Percentiles rank a stretch among this genome's conserved stretches.
Conservation (phyloP, 2,329 filamentous ascomycete genomes). For the Epichloe hybrida region DNA sequence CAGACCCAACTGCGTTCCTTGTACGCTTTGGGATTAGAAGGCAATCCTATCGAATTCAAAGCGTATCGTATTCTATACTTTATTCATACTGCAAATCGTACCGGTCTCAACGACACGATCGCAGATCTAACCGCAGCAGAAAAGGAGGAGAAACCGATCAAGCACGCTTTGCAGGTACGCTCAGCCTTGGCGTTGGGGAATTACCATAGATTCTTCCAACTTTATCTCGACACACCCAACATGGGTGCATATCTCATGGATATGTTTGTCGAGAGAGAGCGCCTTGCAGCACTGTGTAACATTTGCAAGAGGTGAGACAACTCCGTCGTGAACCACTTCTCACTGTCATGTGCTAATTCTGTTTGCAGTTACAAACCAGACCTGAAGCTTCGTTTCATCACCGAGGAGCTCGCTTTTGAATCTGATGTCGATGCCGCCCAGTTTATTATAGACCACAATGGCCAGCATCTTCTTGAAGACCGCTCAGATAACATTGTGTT, state of each 20-base stretch:
- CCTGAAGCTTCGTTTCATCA: conserved; percentile 79
- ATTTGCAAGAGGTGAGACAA: conserved; percentile 74
- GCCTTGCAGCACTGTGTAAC: conserved; percentile 75
- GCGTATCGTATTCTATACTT: conserved; percentile 99
- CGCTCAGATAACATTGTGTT: conserved; percentile 61
- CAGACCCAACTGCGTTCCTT: conserved; percentile 92
- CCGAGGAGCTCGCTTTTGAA: conserved; percentile 91
- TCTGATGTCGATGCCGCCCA: conserved; percentile 80
- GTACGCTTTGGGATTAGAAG: conserved; percentile 76
- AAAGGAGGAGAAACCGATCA: conserved; percentile 71
- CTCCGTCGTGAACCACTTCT: background rate
- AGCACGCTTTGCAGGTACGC: conserved; percentile 82
- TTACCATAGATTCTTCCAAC: conserved; percentile 94
- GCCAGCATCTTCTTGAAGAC: conserved; percentile 64
- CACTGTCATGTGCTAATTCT: background rate
- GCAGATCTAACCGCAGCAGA: conserved; percentile 98
- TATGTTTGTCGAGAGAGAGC: conserved; percentile 93
- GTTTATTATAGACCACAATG: conserved; percentile 74
- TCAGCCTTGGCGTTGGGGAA: conserved; percentile 87
- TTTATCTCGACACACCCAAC: conserved; percentile 86
- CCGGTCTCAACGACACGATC: conserved; percentile 93
- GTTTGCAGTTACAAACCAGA: conserved; percentile 75
- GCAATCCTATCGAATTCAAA: conserved; percentile 90
- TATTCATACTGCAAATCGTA: conserved; percentile 96
- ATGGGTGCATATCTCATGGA: conserved; percentile 99